Evolutionary conservation across 352 stramenopile genomes (phyloP).

Genomic region (Thalassiosira oceanica): DNA sequence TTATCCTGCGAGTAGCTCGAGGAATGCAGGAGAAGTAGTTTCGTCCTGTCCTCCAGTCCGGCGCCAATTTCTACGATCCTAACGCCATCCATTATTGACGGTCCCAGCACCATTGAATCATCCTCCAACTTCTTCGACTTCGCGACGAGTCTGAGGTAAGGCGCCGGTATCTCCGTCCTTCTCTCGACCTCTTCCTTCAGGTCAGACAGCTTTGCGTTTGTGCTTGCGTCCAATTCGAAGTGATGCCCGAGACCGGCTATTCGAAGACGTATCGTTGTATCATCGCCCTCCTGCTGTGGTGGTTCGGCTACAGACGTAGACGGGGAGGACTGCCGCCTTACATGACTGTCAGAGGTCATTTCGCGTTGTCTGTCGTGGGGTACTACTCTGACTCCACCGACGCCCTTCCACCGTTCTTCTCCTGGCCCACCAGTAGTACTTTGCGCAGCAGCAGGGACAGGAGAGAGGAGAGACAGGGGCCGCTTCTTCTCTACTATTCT

Average conservation of each 20-base stretch:
- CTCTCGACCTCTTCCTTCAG: slow-evolving; percentile 44
- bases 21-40: slow-evolving; percentile 60
- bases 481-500: too few relatives aligned
- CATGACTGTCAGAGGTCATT: too few relatives aligned
- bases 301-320: too few relatives aligned
- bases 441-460: too few relatives aligned
- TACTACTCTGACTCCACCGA: too few relatives aligned
- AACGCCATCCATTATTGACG: slow-evolving; percentile 10
- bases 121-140: slow-evolving; percentile 49
- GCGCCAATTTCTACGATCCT: slow-evolving; percentile 28
- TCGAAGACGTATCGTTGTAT: slow-evolving; percentile 33
- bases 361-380: too few relatives aligned
- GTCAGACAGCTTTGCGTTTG: slow-evolving; percentile 39
- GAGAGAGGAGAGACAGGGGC: too few relatives aligned
- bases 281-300: too few relatives aligned
- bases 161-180: slow-evolving; percentile 29
- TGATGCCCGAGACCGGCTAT: slow-evolving; percentile 57
- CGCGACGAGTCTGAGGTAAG: slow-evolving; percentile 56
- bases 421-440: too few relatives aligned
- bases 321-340: too few relatives aligned
- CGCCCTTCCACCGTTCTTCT: too few relatives aligned
- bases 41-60: slow-evolving; percentile 45
- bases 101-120: slow-evolving; percentile 34
- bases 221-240: slow-evolving; percentile 36
- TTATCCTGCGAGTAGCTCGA: slow-evolving; percentile 45